These are phyloP conservation scores for Phialophora verrucosa DNA, from an alignment of 2,329 filamentous ascomycete species.

Conservation along the genomic window DNA sequence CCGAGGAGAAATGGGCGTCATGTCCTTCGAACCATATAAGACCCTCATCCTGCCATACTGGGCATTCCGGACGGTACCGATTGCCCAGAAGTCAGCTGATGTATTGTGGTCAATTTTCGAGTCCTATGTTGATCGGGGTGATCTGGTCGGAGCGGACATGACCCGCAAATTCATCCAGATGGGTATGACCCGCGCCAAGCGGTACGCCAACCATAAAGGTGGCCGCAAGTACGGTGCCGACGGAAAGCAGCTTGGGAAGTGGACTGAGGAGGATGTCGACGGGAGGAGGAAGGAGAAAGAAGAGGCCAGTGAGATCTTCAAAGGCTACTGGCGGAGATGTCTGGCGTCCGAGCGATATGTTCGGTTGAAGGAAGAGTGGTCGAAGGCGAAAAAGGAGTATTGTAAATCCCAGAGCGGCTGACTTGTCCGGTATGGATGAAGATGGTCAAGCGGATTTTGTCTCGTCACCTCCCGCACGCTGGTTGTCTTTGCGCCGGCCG, in stretches of 20 bases:
- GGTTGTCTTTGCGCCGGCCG: background rate
- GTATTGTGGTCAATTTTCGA: conserved; percentile 59
- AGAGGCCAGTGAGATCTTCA: conserved; percentile 41
- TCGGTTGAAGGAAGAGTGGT: conserved; percentile 54
- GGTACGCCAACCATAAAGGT: conserved; percentile 63
- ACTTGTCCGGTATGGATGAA: background rate
- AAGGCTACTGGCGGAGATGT: conserved; percentile 37
- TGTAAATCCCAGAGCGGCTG: conserved; percentile 15
- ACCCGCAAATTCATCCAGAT: conserved; percentile 68
- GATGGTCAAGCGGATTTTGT: conserved; percentile 4
- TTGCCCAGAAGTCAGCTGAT: conserved; percentile 58
- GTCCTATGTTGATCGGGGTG: conserved; percentile 56
- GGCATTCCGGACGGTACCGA: conserved; percentile 61
- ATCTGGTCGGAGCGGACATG: conserved; percentile 71
- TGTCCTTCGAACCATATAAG: conserved; percentile 70
- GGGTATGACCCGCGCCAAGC: conserved; percentile 66
- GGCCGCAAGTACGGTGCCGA: conserved; percentile 61
- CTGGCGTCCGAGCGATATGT: conserved; percentile 56
- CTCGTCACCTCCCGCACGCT: background rate
- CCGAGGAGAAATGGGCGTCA: conserved; percentile 65
- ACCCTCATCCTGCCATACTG: conserved; percentile 63
- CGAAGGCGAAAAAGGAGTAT: conserved; percentile 33
- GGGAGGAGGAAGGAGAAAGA: conserved; percentile 42
- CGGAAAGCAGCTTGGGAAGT: conserved; percentile 41
- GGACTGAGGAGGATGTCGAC: conserved; percentile 49